Evolutionary conservation across 305 asterid genomes (phyloP).

Genomic region (Fraxinus paxiana): DNA sequence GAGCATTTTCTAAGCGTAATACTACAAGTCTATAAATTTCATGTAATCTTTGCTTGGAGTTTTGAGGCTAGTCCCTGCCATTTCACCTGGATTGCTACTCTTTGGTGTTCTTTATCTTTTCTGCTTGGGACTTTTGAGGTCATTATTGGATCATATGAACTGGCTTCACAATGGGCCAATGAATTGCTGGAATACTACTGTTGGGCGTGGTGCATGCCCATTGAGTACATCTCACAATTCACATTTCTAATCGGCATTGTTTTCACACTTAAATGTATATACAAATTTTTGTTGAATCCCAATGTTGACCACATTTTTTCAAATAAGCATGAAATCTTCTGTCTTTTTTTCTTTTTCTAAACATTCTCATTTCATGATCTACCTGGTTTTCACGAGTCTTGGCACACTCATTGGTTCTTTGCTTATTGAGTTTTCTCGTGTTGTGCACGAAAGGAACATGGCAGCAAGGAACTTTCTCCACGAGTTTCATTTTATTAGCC

Average conservation of each 20-base stretch:
- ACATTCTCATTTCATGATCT: conserved; percentile 5
- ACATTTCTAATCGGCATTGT: not conserved
- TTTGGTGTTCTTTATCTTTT: not conserved
- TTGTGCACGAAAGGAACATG: not conserved
- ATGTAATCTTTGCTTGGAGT: not conserved
- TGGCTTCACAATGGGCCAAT: not conserved
- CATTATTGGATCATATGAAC: not conserved
- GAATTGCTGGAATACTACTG: not conserved
- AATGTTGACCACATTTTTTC: not conserved
- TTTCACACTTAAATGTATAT: not conserved
- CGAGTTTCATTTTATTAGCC: not conserved
- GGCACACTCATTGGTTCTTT: not conserved
- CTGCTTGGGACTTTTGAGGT: not conserved
- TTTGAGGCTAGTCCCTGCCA: not conserved
- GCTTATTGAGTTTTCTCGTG: not conserved
- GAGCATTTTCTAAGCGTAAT: not conserved
- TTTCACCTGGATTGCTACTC: not conserved
- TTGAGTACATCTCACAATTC: not conserved
- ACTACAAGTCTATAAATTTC: not conserved
- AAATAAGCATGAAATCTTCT: not conserved
- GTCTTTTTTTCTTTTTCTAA: not conserved
- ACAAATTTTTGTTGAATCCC: not conserved
- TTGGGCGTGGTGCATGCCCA: not conserved
- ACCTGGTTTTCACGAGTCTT: not conserved
- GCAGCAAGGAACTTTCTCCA: not conserved